A percentile compares a stretch with the other conserved stretches of the same genome.
phyloP scores from a whole-genome alignment of 352 stramenopile species.

The Phytophthora brassicae region DNA sequence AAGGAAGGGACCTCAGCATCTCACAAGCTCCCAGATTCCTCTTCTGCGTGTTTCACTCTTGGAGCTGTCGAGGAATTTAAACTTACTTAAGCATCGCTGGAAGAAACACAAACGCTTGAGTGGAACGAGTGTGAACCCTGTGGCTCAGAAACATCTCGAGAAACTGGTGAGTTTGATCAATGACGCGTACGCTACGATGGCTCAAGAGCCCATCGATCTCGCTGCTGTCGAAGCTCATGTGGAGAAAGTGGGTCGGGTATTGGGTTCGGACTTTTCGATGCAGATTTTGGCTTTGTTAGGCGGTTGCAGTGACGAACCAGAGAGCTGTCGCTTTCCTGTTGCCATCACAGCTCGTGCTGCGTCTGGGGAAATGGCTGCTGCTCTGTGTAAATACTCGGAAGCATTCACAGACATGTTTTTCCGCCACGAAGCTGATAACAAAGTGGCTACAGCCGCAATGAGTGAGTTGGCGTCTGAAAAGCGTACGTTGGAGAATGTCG shows the following conservation, averaged over 20 bases:
- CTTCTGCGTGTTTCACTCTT: slow-evolving; percentile 71
- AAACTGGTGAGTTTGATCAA: slow-evolving; percentile 69
- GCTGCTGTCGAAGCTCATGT: slow-evolving; percentile 41
- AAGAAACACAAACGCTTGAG: slow-evolving; percentile 52
- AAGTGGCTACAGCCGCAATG: slow-evolving; percentile 25
- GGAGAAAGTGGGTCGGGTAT: slow-evolving; percentile 54
- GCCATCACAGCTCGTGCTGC: slow-evolving; percentile 31
- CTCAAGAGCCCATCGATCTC: slow-evolving; percentile 61
- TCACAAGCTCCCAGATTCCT: slow-evolving; percentile 50
- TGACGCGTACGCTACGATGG: slow-evolving; percentile 65
- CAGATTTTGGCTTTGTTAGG: slow-evolving; percentile 58
- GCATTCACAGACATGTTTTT: slow-evolving; percentile 60
- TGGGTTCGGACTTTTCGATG: slow-evolving; percentile 70
- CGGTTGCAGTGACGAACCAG: slow-evolving; percentile 33
- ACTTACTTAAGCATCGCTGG: slow-evolving; percentile 63
- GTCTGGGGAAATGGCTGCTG: slow-evolving; percentile 35
- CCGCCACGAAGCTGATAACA: slow-evolving; percentile 29
- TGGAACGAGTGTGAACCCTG: slow-evolving; percentile 36
- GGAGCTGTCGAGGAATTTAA: slow-evolving; percentile 72
- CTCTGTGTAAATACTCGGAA: slow-evolving; percentile 55
- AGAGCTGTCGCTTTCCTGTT: slow-evolving; percentile 31
- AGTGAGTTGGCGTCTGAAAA: slow-evolving; percentile 38
- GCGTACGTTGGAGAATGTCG: slow-evolving; percentile 45
- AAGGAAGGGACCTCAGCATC: slow-evolving; percentile 26
- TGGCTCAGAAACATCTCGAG: slow-evolving; percentile 69